Percentiles rank a stretch among this genome's conserved stretches.
Evolutionary conservation across 306 rosid species (phyloP).

Genomic region (Oxytropis ochrocephala): DNA sequence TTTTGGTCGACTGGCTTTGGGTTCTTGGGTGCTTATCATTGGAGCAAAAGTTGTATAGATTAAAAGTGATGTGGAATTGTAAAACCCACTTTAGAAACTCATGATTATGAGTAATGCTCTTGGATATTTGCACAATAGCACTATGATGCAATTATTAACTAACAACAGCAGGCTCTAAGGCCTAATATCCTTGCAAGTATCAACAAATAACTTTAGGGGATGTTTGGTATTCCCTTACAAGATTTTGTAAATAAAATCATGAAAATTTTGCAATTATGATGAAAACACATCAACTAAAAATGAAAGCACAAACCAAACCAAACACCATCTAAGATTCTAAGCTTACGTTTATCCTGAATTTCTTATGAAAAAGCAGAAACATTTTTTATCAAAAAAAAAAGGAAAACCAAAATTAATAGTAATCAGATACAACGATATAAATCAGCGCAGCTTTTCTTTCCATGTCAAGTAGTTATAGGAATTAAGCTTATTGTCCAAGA

Average conservation of each 20-base stretch:
- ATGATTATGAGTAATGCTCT: too few relatives aligned
- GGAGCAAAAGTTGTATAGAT: too few relatives aligned
- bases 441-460: constrained; percentile 30
- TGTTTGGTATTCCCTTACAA: neutral
- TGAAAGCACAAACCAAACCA: neutral
- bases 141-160: neutral
- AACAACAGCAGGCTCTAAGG: neutral
- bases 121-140: neutral
- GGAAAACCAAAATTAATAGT: neutral
- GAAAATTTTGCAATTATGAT: neutral
- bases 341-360: neutral
- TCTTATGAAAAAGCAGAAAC: neutral
- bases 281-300: neutral
- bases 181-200: neutral
- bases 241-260: neutral
- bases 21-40: too few relatives aligned
- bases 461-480: constrained; percentile 36
- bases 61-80: too few relatives aligned
- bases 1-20: too few relatives aligned
- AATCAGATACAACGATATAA: neutral
- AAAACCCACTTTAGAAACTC: too few relatives aligned
- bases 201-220: neutral
- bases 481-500: constrained; percentile 22
- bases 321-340: neutral
- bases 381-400: neutral